A percentile compares a stretch with the other conserved stretches of the same genome.
Conservation (phyloP, 1,139 yeast species). For the Suhomyces choctaworum region DNA sequence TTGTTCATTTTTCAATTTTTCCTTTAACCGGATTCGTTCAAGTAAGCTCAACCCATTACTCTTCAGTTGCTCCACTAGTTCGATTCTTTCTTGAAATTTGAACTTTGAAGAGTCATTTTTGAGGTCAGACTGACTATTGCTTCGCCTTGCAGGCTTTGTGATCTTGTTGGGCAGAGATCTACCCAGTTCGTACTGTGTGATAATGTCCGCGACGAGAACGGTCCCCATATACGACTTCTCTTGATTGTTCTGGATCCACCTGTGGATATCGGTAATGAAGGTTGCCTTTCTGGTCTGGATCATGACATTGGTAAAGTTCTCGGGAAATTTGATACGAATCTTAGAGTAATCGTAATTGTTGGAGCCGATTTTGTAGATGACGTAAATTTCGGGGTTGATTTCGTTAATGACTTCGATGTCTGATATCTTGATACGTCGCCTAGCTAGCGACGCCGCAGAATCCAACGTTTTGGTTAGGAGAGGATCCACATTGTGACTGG, state of each 20-base stretch:
- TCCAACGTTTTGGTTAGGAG: conserved; percentile 20
- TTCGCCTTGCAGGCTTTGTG: conserved; percentile 20
- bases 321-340: conserved; percentile 15
- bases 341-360: conserved; percentile 5
- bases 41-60: conserved; percentile 39
- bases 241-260: conserved; percentile 16
- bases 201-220: conserved; percentile 4
- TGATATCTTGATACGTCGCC: conserved; percentile 17
- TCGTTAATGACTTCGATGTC: conserved; percentile 21
- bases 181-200: conserved; percentile 6
- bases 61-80: conserved; percentile 19
- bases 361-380: conserved; percentile 14
- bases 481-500: conserved; percentile 30
- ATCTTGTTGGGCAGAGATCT: conserved; percentile 21
- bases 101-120: conserved; percentile 37
- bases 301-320: conserved; percentile 7
- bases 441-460: conserved; percentile 22
- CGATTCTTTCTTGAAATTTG: conserved; percentile 29
- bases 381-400: conserved; percentile 19
- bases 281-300: conserved; percentile 10
- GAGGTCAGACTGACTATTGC: conserved; percentile 18
- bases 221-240: conserved; percentile 1
- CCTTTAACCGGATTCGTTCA: conserved; percentile 32
- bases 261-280: conserved; percentile 8
- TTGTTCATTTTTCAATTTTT: conserved; percentile 14